Evolutionary conservation across 306 rosid species (phyloP).

Genomic region (Citrullus colocynthis): DNA sequence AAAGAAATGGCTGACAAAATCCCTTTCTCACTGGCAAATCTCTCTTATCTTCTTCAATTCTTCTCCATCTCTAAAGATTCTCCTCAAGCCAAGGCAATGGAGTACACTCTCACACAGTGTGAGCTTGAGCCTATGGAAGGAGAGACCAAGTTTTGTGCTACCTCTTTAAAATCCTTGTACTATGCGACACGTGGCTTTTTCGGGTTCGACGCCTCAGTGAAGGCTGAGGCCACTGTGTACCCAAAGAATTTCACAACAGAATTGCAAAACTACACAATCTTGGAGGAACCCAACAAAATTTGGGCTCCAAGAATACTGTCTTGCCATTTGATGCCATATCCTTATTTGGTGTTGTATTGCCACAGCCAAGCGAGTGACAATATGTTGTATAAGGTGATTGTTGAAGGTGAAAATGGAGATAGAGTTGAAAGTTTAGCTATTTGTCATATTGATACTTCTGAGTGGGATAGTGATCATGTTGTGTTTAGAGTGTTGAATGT

Average conservation of each 20-base stretch:
- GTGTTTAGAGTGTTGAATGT: constrained; percentile 38
- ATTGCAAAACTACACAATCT: constrained; percentile 49
- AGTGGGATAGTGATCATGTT: constrained; percentile 44
- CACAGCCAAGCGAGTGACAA: constrained; percentile 39
- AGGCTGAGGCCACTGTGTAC: constrained; percentile 26
- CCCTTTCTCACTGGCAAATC: constrained; percentile 41
- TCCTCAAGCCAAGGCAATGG: constrained; percentile 49
- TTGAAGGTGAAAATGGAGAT: constrained; percentile 43
- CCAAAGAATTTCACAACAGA: constrained; percentile 15
- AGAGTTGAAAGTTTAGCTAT: constrained; percentile 39
- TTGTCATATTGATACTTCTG: constrained; percentile 73
- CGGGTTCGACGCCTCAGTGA: constrained; percentile 21
- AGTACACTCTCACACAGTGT: constrained; percentile 43
- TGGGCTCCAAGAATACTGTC: constrained; percentile 39
- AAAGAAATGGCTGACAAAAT: constrained; percentile 40
- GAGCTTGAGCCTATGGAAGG: constrained; percentile 33
- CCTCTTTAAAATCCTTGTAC: constrained; percentile 44
- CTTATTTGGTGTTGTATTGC: constrained; percentile 56
- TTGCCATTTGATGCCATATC: constrained; percentile 66
- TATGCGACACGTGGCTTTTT: constrained; percentile 21
- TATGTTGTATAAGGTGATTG: constrained; percentile 27
- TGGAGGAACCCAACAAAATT: constrained; percentile 17
- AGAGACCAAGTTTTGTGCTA: constrained; percentile 56
- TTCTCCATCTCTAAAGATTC: constrained; percentile 43
- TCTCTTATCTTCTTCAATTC: constrained; percentile 32